Percentiles rank a stretch among this genome's conserved stretches.
These are phyloP conservation scores for Colletotrichum somersetense DNA, from an alignment of 2,329 filamentous ascomycete species.

Conservation along the genomic window DNA sequence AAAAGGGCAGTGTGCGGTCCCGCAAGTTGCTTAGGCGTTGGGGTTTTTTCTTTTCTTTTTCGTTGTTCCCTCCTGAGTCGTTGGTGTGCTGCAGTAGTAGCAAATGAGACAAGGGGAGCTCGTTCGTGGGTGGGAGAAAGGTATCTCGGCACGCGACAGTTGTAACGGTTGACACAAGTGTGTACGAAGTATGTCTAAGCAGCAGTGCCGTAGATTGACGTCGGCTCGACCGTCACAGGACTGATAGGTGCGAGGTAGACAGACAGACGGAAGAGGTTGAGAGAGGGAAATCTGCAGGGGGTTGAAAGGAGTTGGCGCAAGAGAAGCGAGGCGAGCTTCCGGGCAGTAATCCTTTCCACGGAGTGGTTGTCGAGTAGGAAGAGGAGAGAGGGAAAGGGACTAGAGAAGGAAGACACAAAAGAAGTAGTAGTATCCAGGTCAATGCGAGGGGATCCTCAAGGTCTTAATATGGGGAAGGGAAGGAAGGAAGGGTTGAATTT, in stretches of 20 bases:
- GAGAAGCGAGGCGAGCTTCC: conserved; percentile 6
- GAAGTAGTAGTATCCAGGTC: conserved; percentile 3
- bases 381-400: conserved; percentile 1
- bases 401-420: conserved; percentile 11
- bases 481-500: conserved; percentile 20
- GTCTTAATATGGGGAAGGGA: conserved; percentile 39
- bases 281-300: neutral
- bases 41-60: neutral
- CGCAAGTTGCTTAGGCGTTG: conserved; percentile 25
- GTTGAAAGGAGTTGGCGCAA: neutral
- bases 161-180: conserved; percentile 15
- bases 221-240: conserved; percentile 1
- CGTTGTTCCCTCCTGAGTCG: conserved; percentile 5
- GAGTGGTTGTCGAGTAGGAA: neutral
- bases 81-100: neutral
- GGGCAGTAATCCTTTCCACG: neutral
- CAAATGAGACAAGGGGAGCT: conserved; percentile 20
- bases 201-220: neutral
- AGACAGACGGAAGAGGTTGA: neutral
- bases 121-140: neutral
- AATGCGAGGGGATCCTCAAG: conserved; percentile 39
- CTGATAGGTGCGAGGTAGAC: neutral
- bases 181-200: no score
- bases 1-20: conserved; percentile 22
- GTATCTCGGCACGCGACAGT: conserved; percentile 27